A percentile compares a stretch with the other conserved stretches of the same genome.
Conservation (phyloP, 306 rosid genomes). For the Casuarina cunninghamiana region DNA sequence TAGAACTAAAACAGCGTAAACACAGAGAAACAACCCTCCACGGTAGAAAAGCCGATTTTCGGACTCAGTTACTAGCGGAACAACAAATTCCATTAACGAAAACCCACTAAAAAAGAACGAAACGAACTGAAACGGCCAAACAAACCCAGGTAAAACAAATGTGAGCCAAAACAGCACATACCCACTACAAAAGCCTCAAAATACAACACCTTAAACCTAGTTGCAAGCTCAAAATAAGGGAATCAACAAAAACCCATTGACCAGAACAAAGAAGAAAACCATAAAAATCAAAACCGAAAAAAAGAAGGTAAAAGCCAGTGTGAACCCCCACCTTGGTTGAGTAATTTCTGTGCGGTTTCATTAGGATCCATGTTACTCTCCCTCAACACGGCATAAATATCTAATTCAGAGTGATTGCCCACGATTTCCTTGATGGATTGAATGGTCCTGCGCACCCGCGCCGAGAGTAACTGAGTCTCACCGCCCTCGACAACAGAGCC, state of each 20-base stretch:
- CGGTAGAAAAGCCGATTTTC: background rate
- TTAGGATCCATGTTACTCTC: constrained; percentile 96
- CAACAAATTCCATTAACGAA: background rate
- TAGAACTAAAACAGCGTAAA: background rate
- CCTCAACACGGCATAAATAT: constrained; percentile 82
- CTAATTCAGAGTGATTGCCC: constrained; percentile 81
- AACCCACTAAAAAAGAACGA: background rate
- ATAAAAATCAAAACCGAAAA: background rate
- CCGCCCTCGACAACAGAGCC: constrained; percentile 55
- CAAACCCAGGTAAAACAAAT: background rate
- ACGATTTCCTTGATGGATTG: constrained; percentile 91
- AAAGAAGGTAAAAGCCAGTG: background rate
- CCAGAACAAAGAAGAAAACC: constrained; percentile 7
- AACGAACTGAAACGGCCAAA: background rate
- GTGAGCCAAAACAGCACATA: background rate
- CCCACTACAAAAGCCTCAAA: background rate
- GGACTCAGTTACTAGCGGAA: background rate
- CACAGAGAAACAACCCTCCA: background rate
- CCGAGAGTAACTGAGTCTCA: constrained; percentile 66
- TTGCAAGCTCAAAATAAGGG: background rate
- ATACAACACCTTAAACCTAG: background rate
- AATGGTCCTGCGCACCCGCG: constrained; percentile 69
- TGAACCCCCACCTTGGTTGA: constrained; percentile 68
- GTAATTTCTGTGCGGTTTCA: constrained; percentile 97
- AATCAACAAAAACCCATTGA: constrained; percentile 15